These are phyloP conservation scores for Penicillium crystallinum DNA, from an alignment of 495 filamentous ascomycete species.

Conservation along the genomic window DNA sequence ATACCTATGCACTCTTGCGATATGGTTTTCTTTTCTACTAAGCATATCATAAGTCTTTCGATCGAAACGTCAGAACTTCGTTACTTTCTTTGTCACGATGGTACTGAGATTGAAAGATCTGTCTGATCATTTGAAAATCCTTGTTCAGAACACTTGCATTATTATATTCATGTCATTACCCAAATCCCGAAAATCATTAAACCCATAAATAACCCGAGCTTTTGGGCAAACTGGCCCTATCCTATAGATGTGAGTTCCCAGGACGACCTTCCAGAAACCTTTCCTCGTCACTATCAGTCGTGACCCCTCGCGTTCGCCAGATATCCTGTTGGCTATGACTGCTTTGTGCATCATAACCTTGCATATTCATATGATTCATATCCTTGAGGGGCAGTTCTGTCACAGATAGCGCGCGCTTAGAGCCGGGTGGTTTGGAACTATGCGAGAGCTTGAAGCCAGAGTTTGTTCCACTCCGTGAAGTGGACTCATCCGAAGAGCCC, in stretches of 20 bases:
- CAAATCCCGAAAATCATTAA: too few relatives aligned
- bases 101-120: too few relatives aligned
- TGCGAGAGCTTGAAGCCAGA: slow-evolving; percentile 2
- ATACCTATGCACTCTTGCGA: too few relatives aligned
- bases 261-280: not conserved
- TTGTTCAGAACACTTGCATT: too few relatives aligned
- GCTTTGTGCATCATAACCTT: not conserved
- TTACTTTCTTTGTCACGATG: too few relatives aligned
- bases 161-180: too few relatives aligned
- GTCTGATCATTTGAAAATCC: too few relatives aligned
- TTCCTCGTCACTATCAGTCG: not conserved
- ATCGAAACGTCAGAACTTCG: too few relatives aligned
- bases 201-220: not conserved
- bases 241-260: not conserved
- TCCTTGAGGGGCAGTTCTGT: slow-evolving; percentile 5
- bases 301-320: not conserved
- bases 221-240: not conserved
- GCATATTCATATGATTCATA: not conserved
- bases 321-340: not conserved
- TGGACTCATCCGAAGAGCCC: not conserved
- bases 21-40: too few relatives aligned
- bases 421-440: not conserved
- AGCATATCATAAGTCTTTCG: too few relatives aligned
- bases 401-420: not conserved
- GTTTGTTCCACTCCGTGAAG: not conserved